phyloP scores from a whole-genome alignment of 2,329 filamentous ascomycete genomes.

The Fusarium sarcochroum region DNA sequence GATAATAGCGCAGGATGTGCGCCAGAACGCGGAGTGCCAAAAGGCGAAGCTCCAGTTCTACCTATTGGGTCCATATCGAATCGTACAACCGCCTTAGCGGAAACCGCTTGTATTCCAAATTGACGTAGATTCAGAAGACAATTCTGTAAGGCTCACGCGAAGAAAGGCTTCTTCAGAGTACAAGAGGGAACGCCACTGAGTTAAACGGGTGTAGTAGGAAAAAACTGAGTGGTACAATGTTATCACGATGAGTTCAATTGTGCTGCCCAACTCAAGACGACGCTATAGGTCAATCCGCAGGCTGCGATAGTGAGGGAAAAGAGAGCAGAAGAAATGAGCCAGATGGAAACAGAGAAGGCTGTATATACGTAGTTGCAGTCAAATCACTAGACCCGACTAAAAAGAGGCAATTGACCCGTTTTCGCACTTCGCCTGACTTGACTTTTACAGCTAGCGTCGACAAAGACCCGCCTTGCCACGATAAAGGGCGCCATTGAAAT shows the following conservation, averaged over 20 bases:
- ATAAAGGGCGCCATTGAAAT: slow-evolving; percentile 24
- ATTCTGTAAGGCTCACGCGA: slow-evolving; percentile 22
- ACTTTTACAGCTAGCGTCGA: slow-evolving; percentile 34
- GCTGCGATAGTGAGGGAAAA: slow-evolving; percentile 17
- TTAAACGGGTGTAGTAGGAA: slow-evolving; percentile 24
- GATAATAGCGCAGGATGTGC: slow-evolving; percentile 46
- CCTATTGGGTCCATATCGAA: slow-evolving; percentile 38
- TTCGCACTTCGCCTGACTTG: slow-evolving; percentile 39
- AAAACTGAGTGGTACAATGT: slow-evolving; percentile 32
- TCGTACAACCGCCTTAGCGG: slow-evolving; percentile 9
- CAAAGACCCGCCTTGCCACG: slow-evolving; percentile 32
- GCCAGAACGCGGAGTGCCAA: slow-evolving; percentile 40
- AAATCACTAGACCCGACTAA: slow-evolving; percentile 32
- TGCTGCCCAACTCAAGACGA: slow-evolving; percentile 10
- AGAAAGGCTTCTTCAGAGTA: slow-evolving; percentile 27
- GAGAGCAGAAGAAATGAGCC: slow-evolving; percentile 1
- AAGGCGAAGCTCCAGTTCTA: slow-evolving; percentile 41
- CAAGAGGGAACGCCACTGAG: slow-evolving; percentile 24
- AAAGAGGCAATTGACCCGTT: slow-evolving; percentile 35
- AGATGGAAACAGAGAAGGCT: slow-evolving; percentile 20
- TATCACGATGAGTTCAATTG: slow-evolving; percentile 24
- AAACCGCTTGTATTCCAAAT: slow-evolving; percentile 10
- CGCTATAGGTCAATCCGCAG: slow-evolving; percentile 6
- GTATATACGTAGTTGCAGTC: slow-evolving; percentile 29
- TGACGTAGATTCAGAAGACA: slow-evolving; percentile 18